phyloP scores from a whole-genome alignment of 495 filamentous ascomycete genomes.

The Penicillium soppii region DNA sequence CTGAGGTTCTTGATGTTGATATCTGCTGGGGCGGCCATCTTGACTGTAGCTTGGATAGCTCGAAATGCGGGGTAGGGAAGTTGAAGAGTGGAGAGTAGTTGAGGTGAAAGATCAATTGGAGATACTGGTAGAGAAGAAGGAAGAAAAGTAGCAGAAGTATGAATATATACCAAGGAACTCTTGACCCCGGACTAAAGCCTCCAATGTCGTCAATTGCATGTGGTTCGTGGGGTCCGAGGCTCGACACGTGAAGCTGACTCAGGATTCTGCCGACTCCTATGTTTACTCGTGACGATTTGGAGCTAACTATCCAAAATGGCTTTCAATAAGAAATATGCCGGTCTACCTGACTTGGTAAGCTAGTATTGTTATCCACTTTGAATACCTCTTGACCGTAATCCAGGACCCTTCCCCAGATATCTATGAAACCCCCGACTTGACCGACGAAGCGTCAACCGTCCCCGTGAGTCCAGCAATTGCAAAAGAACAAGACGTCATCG shows the following conservation, averaged over 20 bases:
- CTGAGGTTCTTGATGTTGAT: constrained; percentile 71
- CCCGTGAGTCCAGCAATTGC: constrained; percentile 51
- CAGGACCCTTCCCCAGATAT: constrained; percentile 90
- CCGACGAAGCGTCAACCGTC: constrained; percentile 81
- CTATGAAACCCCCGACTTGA: constrained; percentile 91
- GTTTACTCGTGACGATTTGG: constrained; percentile 1
- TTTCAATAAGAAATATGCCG: constrained; percentile 75
- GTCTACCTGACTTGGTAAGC: constrained; percentile 76
- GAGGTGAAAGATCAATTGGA: not conserved
- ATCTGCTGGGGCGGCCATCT: constrained; percentile 79
- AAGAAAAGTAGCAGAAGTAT: not conserved
- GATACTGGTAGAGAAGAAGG: not conserved
- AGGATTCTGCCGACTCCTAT: not conserved
- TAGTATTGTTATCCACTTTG: not conserved
- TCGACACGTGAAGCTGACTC: constrained; percentile 25
- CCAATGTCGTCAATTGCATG: constrained; percentile 8
- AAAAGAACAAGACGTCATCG: constrained; percentile 1
- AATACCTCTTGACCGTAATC: constrained; percentile 12
- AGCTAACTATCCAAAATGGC: constrained; percentile 34
- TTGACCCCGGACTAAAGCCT: not conserved
- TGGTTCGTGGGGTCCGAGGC: constrained; percentile 20
- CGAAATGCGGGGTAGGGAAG: constrained; percentile 15
- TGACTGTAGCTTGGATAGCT: constrained; percentile 24
- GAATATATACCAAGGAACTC: not conserved
- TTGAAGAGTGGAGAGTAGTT: not conserved